Evolutionary conservation across 805 yeast species (phyloP).

Genomic region (Suhomyces sp.): DNA sequence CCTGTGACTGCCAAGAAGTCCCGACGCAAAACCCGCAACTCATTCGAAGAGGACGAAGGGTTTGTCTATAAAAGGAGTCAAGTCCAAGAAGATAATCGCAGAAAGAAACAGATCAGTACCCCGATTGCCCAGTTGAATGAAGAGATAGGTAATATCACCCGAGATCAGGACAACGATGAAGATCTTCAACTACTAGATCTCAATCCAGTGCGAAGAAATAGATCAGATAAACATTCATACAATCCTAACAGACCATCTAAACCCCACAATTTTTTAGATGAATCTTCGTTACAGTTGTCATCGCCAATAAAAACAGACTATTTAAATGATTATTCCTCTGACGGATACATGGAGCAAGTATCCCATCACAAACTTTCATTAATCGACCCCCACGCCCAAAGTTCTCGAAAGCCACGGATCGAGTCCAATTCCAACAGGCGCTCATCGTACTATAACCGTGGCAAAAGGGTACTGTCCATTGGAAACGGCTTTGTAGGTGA

Average conservation of each 20-base stretch:
- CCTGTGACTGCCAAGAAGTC: not conserved
- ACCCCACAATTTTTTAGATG: slow-evolving; percentile 16
- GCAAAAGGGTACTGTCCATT: slow-evolving; percentile 69
- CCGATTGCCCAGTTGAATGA: slow-evolving; percentile 24
- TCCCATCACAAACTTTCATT: slow-evolving; percentile 27
- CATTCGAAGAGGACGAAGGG: slow-evolving; percentile 33
- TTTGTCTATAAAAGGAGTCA: slow-evolving; percentile 30
- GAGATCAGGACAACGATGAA: slow-evolving; percentile 16
- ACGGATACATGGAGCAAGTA: slow-evolving; percentile 30
- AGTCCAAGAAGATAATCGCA: slow-evolving; percentile 7
- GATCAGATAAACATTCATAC: too few species aligned
- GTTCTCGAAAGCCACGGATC: slow-evolving; percentile 10
- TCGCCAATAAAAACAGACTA: slow-evolving; percentile 9
- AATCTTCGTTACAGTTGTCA: slow-evolving; percentile 10
- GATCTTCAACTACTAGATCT: slow-evolving; percentile 6
- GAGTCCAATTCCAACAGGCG: slow-evolving; percentile 38
- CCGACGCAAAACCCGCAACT: slow-evolving; percentile 1
- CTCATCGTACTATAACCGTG: slow-evolving; percentile 56
- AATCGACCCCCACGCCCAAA: slow-evolving; percentile 17
- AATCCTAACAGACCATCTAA: slow-evolving; percentile 2
- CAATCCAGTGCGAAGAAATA: slow-evolving; percentile 4
- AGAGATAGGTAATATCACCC: slow-evolving; percentile 16
- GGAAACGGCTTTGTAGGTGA: slow-evolving; percentile 70
- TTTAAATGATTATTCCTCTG: slow-evolving; percentile 8
- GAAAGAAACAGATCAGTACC: slow-evolving; percentile 19